Evolutionary conservation across 805 yeast species (phyloP).

Genomic region (Candida sphagnicola): DNA sequence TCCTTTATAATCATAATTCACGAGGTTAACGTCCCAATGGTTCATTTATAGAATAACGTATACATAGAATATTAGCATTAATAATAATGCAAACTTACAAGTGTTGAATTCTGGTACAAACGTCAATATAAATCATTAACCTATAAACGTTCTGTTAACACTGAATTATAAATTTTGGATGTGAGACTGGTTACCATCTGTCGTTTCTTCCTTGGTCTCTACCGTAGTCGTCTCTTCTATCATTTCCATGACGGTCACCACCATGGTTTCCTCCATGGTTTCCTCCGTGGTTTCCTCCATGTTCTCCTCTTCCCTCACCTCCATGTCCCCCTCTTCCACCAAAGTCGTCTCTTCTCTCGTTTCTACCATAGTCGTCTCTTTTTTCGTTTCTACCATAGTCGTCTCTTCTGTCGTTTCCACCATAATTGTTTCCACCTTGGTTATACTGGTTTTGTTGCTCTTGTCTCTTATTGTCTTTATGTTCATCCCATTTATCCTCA

Average conservation of each 20-base stretch:
- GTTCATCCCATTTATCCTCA: conserved; percentile 35
- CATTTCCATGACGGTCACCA: conserved; percentile 6
- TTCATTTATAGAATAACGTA: no score
- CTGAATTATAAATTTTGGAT: not conserved
- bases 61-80: no score
- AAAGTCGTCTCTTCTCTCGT: conserved; percentile 4
- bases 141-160: no score
- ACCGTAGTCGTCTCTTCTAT: conserved; percentile 5
- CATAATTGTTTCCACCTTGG: conserved; percentile 2
- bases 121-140: no score
- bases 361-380: conserved; percentile 10
- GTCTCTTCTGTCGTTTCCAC: conserved; percentile 11
- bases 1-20: no score
- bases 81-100: no score
- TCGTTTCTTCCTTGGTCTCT: conserved; percentile 9
- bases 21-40: no score
- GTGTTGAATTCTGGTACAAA: no score
- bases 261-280: conserved; percentile 1
- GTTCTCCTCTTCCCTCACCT: conserved; percentile 3
- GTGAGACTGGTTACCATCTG: not conserved
- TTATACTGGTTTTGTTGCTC: not conserved
- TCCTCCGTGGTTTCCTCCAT: conserved; percentile 4
- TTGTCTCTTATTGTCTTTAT: conserved; percentile 9
- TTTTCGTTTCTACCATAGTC: conserved; percentile 19
- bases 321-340: conserved; percentile 5